phyloP scores from a whole-genome alignment of 805 yeast species.

The Starmerella scarabaei region DNA sequence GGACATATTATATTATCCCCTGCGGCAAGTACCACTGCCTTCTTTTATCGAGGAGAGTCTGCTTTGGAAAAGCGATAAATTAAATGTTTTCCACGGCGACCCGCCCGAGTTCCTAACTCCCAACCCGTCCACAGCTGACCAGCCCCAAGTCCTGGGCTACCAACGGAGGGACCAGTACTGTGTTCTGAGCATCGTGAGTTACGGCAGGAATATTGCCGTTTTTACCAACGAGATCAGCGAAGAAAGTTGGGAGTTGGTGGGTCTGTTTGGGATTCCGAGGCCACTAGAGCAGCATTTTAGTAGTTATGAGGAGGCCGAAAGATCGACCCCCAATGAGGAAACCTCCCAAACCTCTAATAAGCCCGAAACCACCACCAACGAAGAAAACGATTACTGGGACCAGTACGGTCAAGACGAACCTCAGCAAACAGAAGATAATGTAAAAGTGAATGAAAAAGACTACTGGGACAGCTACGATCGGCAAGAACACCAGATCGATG shows the following conservation, averaged over 20 bases:
- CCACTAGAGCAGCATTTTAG: neutral
- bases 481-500: neutral
- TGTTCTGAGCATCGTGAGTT: slow-evolving; percentile 11
- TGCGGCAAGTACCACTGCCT: slow-evolving; percentile 9
- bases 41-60: slow-evolving; percentile 12
- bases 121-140: neutral
- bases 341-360: too few species aligned
- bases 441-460: neutral
- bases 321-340: neutral
- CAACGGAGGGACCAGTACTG: slow-evolving; percentile 14
- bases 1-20: slow-evolving; percentile 7
- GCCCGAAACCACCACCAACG: neutral
- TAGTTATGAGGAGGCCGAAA: neutral
- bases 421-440: neutral
- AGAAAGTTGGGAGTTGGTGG: slow-evolving; percentile 18
- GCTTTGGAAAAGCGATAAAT: slow-evolving; percentile 12
- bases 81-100: slow-evolving; percentile 4
- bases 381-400: neutral
- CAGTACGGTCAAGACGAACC: neutral
- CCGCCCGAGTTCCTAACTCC: neutral
- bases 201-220: slow-evolving; percentile 6
- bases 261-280: slow-evolving; percentile 9
- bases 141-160: slow-evolving; percentile 2
- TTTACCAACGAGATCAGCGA: slow-evolving; percentile 13
- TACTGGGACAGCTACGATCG: slow-evolving; percentile 4